Evolutionary conservation across 2,329 filamentous ascomycete genomes (phyloP).

Genomic region (Diaporthe longicolla): DNA sequence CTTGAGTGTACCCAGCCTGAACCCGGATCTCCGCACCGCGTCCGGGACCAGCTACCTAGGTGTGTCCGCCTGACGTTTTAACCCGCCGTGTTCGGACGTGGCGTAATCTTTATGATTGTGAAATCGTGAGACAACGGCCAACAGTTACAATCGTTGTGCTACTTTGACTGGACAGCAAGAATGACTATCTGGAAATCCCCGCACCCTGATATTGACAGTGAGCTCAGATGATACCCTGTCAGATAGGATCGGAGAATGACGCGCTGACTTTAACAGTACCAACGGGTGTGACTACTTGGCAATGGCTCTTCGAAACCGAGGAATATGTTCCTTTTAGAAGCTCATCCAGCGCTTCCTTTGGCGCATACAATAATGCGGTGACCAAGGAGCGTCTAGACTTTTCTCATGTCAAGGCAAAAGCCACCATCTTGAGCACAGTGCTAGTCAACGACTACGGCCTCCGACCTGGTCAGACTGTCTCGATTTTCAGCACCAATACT

Average conservation of each 20-base stretch:
- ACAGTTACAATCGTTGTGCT: neutral
- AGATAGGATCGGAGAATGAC: neutral
- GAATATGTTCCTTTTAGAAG: constrained; percentile 19
- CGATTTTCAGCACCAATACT: constrained; percentile 40
- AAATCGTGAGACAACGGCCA: neutral
- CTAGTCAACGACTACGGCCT: constrained; percentile 36
- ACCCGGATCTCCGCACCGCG: constrained; percentile 11
- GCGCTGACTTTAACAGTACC: constrained; percentile 21
- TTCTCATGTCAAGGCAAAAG: constrained; percentile 28
- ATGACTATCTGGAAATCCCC: constrained; percentile 40
- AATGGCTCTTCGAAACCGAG: constrained; percentile 38
- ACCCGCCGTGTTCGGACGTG: constrained; percentile 21
- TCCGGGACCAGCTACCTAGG: neutral
- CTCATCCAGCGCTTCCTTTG: neutral
- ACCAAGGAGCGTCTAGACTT: constrained; percentile 34
- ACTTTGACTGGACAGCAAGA: neutral
- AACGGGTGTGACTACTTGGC: constrained; percentile 37
- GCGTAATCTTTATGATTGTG: neutral
- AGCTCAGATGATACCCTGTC: neutral
- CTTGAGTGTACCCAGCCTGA: neutral
- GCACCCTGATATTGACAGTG: constrained; percentile 35
- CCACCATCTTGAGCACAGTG: constrained; percentile 34
- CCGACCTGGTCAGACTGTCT: constrained; percentile 31
- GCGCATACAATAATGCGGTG: constrained; percentile 34
- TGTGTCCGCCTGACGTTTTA: neutral